These are phyloP conservation scores for Rhodotorula babjevae DNA, from an alignment of 768 basidiomycete species.

Conservation along the genomic window DNA sequence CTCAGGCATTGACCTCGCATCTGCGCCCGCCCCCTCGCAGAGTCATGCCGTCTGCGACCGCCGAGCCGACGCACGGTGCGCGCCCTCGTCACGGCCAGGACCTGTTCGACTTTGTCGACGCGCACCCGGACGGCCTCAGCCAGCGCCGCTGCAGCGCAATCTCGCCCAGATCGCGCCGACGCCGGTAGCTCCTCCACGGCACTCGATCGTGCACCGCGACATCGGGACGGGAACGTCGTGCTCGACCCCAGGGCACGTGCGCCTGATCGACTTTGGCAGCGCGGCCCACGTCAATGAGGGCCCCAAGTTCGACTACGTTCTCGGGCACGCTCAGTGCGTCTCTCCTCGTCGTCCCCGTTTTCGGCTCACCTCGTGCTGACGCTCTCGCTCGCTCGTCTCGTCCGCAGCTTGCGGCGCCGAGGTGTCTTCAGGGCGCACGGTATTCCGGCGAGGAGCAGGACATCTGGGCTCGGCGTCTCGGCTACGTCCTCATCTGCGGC, in stretches of 20 bases:
- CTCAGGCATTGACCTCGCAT: too few species aligned
- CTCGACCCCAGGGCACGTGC: constrained; percentile 65
- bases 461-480: constrained; percentile 97
- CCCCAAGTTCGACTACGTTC: constrained; percentile 51
- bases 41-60: constrained; percentile 35
- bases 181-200: constrained; percentile 77
- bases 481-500: constrained; percentile 77
- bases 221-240: constrained; percentile 72
- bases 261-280: constrained; percentile 95
- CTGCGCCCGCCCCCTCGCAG: too few species aligned
- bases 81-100: constrained; percentile 54
- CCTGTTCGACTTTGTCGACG: constrained; percentile 91
- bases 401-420: constrained; percentile 84
- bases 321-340: constrained; percentile 48
- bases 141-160: constrained; percentile 69
- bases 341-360: too few species aligned
- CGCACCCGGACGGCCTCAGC: constrained; percentile 74
- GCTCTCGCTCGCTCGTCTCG: too few species aligned
- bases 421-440: constrained; percentile 85
- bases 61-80: constrained; percentile 43
- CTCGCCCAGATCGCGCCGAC: constrained; percentile 91
- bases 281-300: constrained; percentile 51
- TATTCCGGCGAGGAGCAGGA: constrained; percentile 97
- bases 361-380: background rate
- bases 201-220: constrained; percentile 94